Percentiles rank a stretch among this genome's conserved stretches.
phyloP scores from a whole-genome alignment of 2,329 filamentous ascomycete genomes.

The Cercospora citrullina region DNA sequence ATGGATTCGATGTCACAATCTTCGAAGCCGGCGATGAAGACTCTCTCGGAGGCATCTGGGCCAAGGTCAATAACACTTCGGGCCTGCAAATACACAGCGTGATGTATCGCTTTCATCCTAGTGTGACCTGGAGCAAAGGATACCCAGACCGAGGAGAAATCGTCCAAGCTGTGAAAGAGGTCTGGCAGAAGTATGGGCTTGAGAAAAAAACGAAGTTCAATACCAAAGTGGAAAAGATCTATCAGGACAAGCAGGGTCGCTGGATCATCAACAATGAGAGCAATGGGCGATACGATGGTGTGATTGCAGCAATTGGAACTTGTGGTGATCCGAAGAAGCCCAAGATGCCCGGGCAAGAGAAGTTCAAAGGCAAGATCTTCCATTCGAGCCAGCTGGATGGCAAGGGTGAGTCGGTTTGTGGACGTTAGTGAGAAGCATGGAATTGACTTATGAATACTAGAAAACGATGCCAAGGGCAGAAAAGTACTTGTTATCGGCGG shows the following conservation, averaged over 20 bases:
- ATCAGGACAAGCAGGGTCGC: constrained; percentile 65
- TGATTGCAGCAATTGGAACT: constrained; percentile 76
- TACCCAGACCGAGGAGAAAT: constrained; percentile 79
- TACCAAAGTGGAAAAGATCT: constrained; percentile 66
- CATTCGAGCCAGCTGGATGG: constrained; percentile 75
- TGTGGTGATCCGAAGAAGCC: constrained; percentile 78
- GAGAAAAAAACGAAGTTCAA: constrained; percentile 71
- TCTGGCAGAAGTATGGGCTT: constrained; percentile 76
- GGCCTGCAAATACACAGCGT: constrained; percentile 79
- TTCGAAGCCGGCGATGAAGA: constrained; percentile 71
- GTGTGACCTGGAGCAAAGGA: constrained; percentile 70
- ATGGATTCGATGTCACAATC: constrained; percentile 78
- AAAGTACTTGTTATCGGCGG: constrained; percentile 78
- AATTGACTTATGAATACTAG: neutral
- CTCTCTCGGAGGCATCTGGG: constrained; percentile 50
- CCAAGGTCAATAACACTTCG: constrained; percentile 70
- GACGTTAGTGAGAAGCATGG: constrained; percentile 67
- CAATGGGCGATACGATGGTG: constrained; percentile 73
- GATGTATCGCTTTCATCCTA: constrained; percentile 87
- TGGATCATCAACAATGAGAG: constrained; percentile 76
- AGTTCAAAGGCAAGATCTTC: constrained; percentile 69
- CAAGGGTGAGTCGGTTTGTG: constrained; percentile 60
- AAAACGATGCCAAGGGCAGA: constrained; percentile 67
- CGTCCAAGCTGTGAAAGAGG: constrained; percentile 65
- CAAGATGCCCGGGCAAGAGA: constrained; percentile 66